A percentile compares a stretch with the other conserved stretches of the same genome.
Conservation (phyloP, 2,329 filamentous ascomycete species). For the Calonectria hongkongensis region DNA sequence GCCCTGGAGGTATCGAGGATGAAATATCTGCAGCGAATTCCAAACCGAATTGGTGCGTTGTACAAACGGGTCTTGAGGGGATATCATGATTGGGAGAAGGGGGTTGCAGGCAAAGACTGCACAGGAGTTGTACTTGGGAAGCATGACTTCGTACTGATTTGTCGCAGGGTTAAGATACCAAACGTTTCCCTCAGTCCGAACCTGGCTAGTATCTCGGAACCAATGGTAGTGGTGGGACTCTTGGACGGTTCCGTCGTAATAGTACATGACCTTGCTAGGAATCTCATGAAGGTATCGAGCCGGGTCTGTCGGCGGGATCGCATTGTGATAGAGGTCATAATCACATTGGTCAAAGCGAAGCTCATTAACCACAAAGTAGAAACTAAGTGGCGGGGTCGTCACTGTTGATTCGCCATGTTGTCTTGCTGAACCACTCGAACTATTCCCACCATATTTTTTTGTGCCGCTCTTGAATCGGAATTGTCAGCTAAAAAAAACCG, state of each 20-base stretch:
- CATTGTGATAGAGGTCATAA: conserved; percentile 48
- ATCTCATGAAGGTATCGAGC: conserved; percentile 54
- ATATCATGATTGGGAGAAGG: conserved; percentile 60
- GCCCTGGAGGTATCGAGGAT: conserved; percentile 44
- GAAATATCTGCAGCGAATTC: conserved; percentile 57
- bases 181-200: conserved; percentile 29
- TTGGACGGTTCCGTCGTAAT: conserved; percentile 56
- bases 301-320: conserved; percentile 54
- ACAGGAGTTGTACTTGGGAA: conserved; percentile 49
- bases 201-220: conserved; percentile 27
- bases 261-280: conserved; percentile 61
- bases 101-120: conserved; percentile 62
- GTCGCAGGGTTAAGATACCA: conserved; percentile 25
- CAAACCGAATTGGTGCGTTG: conserved; percentile 43
- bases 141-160: neutral
- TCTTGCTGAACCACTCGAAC: conserved; percentile 34
- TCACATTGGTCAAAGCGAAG: conserved; percentile 49
- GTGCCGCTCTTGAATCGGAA: conserved; percentile 30
- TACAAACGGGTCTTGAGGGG: conserved; percentile 47
- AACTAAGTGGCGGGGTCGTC: conserved; percentile 48
- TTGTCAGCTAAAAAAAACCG: conserved; percentile 29
- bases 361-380: conserved; percentile 64
- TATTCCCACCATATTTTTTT: conserved; percentile 12
- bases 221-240: conserved; percentile 51
- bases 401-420: conserved; percentile 20